Evolutionary conservation across 768 basidiomycete species (phyloP), one percentile per base, ranked within the genome.

Genomic region (Lentinus tigrinus): DNA sequence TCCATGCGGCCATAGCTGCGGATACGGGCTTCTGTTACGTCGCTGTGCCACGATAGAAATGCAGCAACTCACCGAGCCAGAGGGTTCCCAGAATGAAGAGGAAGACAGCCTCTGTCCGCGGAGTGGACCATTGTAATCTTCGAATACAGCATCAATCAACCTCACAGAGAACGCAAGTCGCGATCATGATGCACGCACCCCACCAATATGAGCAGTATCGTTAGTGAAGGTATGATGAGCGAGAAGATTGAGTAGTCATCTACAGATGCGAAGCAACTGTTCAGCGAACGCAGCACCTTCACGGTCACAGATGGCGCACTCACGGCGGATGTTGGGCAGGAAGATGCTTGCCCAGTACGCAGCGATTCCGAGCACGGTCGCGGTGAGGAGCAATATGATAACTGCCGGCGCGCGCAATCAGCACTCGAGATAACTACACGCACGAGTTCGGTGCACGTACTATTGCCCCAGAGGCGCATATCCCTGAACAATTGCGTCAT

Each of bases 1-100:
- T 74, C 88, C 89, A 92, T 17, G 90, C 83, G 31, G 79, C 89
- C 83, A 88, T 82, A 23, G 85, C 90, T 91, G 47, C 14, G 23
- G 13, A 10, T 4, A 38, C 19, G 23, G 17, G 28, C 38, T 7
- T n/a, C 39, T 39, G 49, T 52, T 44, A 51, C 46, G 40, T 28
- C 21, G 31, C 26, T 3, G 17, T 23, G 51, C 9, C 34, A 14
- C 8, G 16, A 24, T 31, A 34, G 44, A 26, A 59, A 17, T 36
- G 56, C 46, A 36, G 19, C n/a, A 27, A 72, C 85, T 61, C 67
- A 88, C 90, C 77, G 37, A 93, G 75, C 91, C 91, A 93, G 36
- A 91, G 66, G 19, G 82, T 75, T 10, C 79, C 81, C 28, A 89
- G 65, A 21, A 87, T 60, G 68, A 86, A 81, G 52, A 85, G 68